Conservation (phyloP, 371 early-diverging fungal species). For the Syncephalastrum racemosum region DNA sequence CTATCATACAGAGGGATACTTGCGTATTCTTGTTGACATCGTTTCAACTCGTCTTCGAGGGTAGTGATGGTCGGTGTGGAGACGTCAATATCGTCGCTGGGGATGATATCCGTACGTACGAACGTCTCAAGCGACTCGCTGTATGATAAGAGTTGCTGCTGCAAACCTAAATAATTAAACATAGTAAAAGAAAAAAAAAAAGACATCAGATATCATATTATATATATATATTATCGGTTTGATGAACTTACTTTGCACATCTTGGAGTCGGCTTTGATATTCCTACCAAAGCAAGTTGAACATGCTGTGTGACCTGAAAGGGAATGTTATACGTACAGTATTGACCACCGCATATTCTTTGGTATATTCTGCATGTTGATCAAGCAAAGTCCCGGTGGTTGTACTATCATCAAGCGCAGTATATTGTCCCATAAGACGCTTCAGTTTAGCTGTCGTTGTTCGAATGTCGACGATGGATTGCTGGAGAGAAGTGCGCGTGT, state of each 20-base stretch:
- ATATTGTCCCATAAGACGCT: constrained; percentile 25
- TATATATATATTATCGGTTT: too few relatives aligned
- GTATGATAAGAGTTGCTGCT: constrained; percentile 9
- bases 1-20: neutral
- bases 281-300: constrained; percentile 12
- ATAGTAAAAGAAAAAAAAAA: too few relatives aligned
- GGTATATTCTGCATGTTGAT: constrained; percentile 12
- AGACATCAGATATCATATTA: neutral
- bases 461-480: constrained; percentile 6
- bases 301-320: neutral
- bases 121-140: constrained; percentile 19
- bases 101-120: constrained; percentile 27
- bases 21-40: constrained; percentile 41
- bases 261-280: constrained; percentile 19
- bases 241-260: constrained; percentile 16
- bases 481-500: constrained; percentile 13
- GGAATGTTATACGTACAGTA: neutral
- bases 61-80: constrained; percentile 32
- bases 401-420: constrained; percentile 3
- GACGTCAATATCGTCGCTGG: constrained; percentile 31
- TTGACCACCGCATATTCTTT: constrained; percentile 8
- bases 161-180: constrained; percentile 6
- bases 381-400: constrained; percentile 3
- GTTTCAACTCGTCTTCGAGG: constrained; percentile 39
- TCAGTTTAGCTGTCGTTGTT: constrained; percentile 8